A percentile compares a stretch with the other conserved stretches of the same genome.
Conservation (phyloP, 2,329 filamentous ascomycete species). For the Colletotrichum euphorbiae region DNA sequence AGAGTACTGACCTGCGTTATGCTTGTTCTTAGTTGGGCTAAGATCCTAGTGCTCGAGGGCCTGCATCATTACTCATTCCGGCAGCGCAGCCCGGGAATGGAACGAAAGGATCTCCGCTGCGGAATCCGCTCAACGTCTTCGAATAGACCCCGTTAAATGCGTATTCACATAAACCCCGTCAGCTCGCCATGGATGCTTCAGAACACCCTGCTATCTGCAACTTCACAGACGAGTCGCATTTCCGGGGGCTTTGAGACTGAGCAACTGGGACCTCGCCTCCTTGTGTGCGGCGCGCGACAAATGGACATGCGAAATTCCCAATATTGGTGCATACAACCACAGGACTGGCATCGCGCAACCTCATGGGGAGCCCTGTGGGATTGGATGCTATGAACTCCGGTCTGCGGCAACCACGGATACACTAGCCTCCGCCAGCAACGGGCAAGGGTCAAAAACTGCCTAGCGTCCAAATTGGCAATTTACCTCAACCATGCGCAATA, state of each 20-base stretch:
- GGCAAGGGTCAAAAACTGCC: neutral
- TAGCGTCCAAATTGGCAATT: neutral
- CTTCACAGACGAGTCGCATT: neutral
- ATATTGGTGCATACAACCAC: neutral
- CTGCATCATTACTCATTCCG: constrained; percentile 29
- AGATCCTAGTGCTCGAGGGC: neutral
- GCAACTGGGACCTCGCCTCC: no score
- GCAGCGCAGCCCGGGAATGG: constrained; percentile 16
- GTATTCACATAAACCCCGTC: neutral
- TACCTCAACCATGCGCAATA: no score
- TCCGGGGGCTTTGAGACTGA: neutral
- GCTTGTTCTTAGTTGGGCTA: neutral
- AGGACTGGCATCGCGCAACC: neutral
- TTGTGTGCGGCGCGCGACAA: no score
- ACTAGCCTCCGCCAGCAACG: neutral
- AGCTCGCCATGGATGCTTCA: neutral
- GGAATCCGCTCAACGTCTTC: neutral
- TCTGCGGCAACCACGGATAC: neutral
- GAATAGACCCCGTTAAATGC: neutral
- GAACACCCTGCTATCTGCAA: neutral
- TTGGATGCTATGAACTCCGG: neutral
- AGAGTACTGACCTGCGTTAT: constrained; percentile 4
- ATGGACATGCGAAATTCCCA: no score
- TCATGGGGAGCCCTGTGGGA: neutral
- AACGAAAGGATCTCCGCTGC: neutral